phyloP scores from a whole-genome alignment of 805 yeast genomes.

The Groenewaldozyma salmanticensis region DNA sequence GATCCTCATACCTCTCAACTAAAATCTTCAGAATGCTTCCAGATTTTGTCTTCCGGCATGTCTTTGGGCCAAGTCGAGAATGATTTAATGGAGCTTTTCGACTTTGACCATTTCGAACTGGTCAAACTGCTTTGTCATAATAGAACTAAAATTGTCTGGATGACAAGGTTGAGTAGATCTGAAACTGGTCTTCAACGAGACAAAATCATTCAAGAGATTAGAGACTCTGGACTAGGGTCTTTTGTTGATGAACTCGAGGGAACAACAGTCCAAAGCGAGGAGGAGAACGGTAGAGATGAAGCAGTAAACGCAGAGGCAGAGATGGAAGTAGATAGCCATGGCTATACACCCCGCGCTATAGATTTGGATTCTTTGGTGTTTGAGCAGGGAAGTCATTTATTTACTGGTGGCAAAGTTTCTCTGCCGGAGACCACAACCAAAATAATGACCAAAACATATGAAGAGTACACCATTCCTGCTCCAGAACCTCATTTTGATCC shows the following conservation, averaged over 20 bases:
- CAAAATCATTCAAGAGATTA: slow-evolving; percentile 36
- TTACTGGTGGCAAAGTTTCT: slow-evolving; percentile 55
- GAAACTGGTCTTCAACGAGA: slow-evolving; percentile 30
- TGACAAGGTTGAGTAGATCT: slow-evolving; percentile 36
- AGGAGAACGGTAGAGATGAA: slow-evolving; percentile 12
- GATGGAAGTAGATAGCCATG: slow-evolving; percentile 2
- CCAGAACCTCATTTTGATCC: slow-evolving; percentile 37
- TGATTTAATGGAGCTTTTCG: slow-evolving; percentile 43
- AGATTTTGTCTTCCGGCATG: slow-evolving; percentile 31
- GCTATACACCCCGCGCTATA: slow-evolving; percentile 36
- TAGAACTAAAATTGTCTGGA: slow-evolving; percentile 44
- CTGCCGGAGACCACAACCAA: slow-evolving; percentile 82
- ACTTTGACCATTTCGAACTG: slow-evolving; percentile 41
- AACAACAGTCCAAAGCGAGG: slow-evolving; percentile 5
- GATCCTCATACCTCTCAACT: slow-evolving; percentile 36
- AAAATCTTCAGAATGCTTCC: slow-evolving; percentile 32
- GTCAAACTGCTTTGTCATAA: slow-evolving; percentile 42
- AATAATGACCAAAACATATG: slow-evolving; percentile 62
- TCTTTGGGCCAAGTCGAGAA: slow-evolving; percentile 41
- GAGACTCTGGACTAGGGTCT: slow-evolving; percentile 30
- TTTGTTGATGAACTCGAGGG: slow-evolving; percentile 35
- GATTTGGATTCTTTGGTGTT: slow-evolving; percentile 56
- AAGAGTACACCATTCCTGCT: slow-evolving; percentile 87
- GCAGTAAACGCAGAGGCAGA: slow-evolving; percentile 23
- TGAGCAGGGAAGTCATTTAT: slow-evolving; percentile 62